phyloP scores from a whole-genome alignment of 768 basidiomycete genomes.

The Mycena vulgaris region DNA sequence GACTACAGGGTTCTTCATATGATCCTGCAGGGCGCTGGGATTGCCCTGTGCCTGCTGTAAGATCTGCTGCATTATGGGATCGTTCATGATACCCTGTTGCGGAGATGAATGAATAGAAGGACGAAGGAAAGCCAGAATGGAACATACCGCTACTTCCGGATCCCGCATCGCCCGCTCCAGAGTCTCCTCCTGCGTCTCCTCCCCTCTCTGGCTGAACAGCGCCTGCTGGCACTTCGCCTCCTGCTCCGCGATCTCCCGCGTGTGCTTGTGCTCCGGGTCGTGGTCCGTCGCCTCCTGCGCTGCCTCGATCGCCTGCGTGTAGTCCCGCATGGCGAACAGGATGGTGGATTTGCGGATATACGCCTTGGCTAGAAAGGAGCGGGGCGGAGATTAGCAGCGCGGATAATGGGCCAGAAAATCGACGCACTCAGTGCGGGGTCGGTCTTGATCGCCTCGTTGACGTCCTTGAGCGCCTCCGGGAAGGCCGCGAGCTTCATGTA shows the following conservation, averaged over 20 bases:
- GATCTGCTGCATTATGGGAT: slow-evolving; percentile 95
- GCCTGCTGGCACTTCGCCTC: slow-evolving; percentile 88
- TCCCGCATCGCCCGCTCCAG: slow-evolving; percentile 96
- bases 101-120: slow-evolving; percentile 22
- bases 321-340: slow-evolving; percentile 91
- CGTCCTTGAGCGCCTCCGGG: slow-evolving; percentile 97
- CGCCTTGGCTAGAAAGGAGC: slow-evolving; percentile 78
- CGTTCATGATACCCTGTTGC: slow-evolving; percentile 84
- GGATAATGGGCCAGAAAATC: slow-evolving; percentile 1
- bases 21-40: slow-evolving; percentile 92
- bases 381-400: slow-evolving; percentile 14
- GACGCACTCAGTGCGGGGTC: slow-evolving; percentile 86
- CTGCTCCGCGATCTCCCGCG: slow-evolving; percentile 85
- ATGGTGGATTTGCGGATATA: slow-evolving; percentile 95
- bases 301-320: slow-evolving; percentile 88
- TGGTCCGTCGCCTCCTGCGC: slow-evolving; percentile 82
- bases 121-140: slow-evolving; percentile 13
- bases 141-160: slow-evolving; percentile 91
- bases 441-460: slow-evolving; percentile 91
- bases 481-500: slow-evolving; percentile 96
- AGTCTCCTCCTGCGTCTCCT: slow-evolving; percentile 94
- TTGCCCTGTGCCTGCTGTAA: slow-evolving; percentile 94
- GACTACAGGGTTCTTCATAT: slow-evolving; percentile 94
- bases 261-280: slow-evolving; percentile 88
- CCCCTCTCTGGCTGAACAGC: slow-evolving; percentile 81